Evolutionary conservation across 2,329 filamentous ascomycete genomes (phyloP).

Genomic region (Alternaria novae-zelandiae): DNA sequence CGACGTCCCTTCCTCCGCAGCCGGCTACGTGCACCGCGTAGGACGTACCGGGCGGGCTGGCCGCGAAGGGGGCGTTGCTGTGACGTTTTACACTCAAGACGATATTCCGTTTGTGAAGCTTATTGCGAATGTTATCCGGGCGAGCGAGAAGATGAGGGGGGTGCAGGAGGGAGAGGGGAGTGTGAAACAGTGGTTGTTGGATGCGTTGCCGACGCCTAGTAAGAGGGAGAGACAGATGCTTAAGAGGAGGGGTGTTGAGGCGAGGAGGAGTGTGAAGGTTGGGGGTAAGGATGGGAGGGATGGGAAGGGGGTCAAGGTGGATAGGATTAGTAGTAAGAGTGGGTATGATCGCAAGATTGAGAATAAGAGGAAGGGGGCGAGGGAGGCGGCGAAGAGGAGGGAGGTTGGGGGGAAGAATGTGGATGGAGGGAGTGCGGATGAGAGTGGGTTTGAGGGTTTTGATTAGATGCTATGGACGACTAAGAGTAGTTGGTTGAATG

Average conservation of each 20-base stretch:
- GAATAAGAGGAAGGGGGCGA: constrained; percentile 67
- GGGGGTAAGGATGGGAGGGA: constrained; percentile 28
- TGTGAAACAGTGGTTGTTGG: constrained; percentile 75
- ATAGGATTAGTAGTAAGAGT: constrained; percentile 81
- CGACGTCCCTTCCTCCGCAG: constrained; percentile 90
- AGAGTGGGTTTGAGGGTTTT: constrained; percentile 49
- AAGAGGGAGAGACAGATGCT: constrained; percentile 86
- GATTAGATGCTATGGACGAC: constrained; percentile 24
- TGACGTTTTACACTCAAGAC: constrained; percentile 95
- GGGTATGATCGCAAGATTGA: constrained; percentile 74
- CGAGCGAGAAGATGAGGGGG: constrained; percentile 73
- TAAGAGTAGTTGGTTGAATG: neutral
- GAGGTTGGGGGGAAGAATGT: no score
- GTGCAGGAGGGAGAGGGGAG: constrained; percentile 52
- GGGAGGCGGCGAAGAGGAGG: constrained; percentile 42
- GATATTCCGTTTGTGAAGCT: constrained; percentile 89
- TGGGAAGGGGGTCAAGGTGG: constrained; percentile 35
- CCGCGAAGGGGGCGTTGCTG: constrained; percentile 82
- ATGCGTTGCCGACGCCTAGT: constrained; percentile 80
- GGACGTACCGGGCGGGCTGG: constrained; percentile 91
- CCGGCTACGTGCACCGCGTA: constrained; percentile 90
- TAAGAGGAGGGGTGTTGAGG: constrained; percentile 81
- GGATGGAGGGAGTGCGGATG: no score
- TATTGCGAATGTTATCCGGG: constrained; percentile 89
- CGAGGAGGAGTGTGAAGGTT: constrained; percentile 56